Conservation (phyloP, 352 stramenopile species). For the Phytopythium litorale region DNA sequence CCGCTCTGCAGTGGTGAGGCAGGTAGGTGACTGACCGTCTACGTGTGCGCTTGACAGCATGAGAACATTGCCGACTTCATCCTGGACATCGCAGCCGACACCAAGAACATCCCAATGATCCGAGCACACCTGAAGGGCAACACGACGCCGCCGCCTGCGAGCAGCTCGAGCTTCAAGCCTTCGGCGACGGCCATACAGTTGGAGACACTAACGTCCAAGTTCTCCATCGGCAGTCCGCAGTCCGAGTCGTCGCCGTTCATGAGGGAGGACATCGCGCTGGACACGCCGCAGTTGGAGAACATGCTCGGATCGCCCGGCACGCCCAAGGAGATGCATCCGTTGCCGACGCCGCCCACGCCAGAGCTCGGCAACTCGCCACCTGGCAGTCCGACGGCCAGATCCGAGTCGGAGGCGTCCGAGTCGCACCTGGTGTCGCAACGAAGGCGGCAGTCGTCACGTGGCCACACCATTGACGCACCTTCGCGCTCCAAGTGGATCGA, state of each 20-base stretch:
- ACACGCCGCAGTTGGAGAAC: constrained; percentile 41
- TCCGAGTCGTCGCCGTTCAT: constrained; percentile 59
- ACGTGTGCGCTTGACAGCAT: constrained; percentile 22
- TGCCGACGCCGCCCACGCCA: constrained; percentile 16
- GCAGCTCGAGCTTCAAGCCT: background rate
- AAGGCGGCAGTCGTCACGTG: background rate
- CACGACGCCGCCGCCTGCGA: constrained; percentile 11
- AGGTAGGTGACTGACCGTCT: constrained; percentile 5
- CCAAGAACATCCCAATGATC: constrained; percentile 58
- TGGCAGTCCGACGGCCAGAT: constrained; percentile 14
- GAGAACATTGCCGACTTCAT: constrained; percentile 85
- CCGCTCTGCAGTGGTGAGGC: background rate
- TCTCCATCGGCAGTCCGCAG: constrained; percentile 28
- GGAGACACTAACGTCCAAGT: constrained; percentile 17
- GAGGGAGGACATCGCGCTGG: constrained; percentile 36
- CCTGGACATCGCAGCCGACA: constrained; percentile 64
- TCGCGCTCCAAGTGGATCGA: constrained; percentile 51
- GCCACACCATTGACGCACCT: constrained; percentile 7
- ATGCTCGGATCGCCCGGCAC: constrained; percentile 24
- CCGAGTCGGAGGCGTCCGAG: constrained; percentile 4
- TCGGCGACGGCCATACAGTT: constrained; percentile 1
- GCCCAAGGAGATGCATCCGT: constrained; percentile 10
- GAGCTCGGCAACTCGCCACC: background rate
- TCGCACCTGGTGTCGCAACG: background rate
- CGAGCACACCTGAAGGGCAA: constrained; percentile 42